Conservation (phyloP, 2,329 filamentous ascomycete species). For the Dactylellina sp. region DNA sequence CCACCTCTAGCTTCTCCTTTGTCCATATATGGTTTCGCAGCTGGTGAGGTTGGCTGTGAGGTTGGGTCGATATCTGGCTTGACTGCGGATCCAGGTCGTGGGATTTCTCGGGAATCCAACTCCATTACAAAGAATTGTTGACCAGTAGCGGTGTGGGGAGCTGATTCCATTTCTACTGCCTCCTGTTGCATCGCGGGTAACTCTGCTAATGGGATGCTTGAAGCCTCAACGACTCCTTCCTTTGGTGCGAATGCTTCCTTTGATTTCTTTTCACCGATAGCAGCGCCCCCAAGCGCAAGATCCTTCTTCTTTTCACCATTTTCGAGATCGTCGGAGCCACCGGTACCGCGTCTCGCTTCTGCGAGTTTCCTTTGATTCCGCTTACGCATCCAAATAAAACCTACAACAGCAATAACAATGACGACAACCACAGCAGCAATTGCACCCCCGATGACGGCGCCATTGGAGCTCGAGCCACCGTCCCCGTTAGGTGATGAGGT, state of each 20-base stretch:
- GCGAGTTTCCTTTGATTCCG: conserved; percentile 53
- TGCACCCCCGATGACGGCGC: conserved; percentile 45
- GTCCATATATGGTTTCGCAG: conserved; percentile 16
- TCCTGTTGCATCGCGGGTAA: conserved; percentile 47
- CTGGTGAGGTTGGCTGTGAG: conserved; percentile 23
- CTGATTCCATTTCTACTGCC: conserved; percentile 39
- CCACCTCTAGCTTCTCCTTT: conserved; percentile 14
- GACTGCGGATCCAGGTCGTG: conserved; percentile 37
- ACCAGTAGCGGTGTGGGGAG: background rate
- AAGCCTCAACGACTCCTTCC: conserved; percentile 3
- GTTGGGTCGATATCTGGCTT: conserved; percentile 44
- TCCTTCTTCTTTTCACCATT: conserved; percentile 34
- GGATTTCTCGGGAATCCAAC: conserved; percentile 52
- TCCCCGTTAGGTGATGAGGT: background rate
- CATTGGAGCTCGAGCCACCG: conserved; percentile 36
- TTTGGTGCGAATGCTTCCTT: conserved; percentile 29
- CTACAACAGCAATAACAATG: conserved; percentile 29
- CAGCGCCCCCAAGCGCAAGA: conserved; percentile 5
- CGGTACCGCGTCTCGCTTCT: conserved; percentile 24
- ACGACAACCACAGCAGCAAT: conserved; percentile 47
- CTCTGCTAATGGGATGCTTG: conserved; percentile 38
- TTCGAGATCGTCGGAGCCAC: conserved; percentile 34
- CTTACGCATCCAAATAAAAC: conserved; percentile 54
- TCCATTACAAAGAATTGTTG: conserved; percentile 53
- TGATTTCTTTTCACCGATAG: conserved; percentile 14